Evolutionary conservation across 2,329 filamentous ascomycete species (phyloP).

Genomic region (Fusarium sp.): DNA sequence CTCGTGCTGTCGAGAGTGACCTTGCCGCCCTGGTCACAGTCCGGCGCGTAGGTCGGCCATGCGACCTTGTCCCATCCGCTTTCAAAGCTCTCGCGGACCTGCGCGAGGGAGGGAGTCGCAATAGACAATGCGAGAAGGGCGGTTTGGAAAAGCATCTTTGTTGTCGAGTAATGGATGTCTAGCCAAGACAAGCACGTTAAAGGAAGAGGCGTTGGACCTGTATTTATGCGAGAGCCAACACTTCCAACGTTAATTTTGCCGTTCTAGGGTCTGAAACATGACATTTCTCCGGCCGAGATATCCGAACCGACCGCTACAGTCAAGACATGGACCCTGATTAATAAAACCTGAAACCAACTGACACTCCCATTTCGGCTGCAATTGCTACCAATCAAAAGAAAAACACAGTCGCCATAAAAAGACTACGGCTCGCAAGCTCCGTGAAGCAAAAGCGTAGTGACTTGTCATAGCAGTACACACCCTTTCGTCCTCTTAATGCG

Average conservation of each 20-base stretch:
- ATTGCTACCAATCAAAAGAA: not conserved
- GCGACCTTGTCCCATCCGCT: constrained; percentile 66
- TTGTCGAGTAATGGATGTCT: constrained; percentile 8
- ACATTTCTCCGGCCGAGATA: constrained; percentile 27
- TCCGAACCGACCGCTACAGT: not conserved
- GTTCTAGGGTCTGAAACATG: constrained; percentile 32
- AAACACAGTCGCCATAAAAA: not conserved
- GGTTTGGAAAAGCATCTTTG: constrained; percentile 49
- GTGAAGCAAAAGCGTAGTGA: not conserved
- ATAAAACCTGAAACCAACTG: constrained; percentile 1
- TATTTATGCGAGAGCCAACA: constrained; percentile 4
- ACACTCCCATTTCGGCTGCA: not conserved
- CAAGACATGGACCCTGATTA: not conserved
- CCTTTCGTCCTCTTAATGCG: not conserved
- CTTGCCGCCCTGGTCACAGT: constrained; percentile 70
- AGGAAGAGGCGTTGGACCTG: not conserved
- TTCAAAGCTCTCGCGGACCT: constrained; percentile 69
- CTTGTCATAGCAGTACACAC: not conserved
- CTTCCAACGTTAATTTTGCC: constrained; percentile 14
- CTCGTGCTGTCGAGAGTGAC: constrained; percentile 67
- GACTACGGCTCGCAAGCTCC: not conserved
- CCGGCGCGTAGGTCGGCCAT: constrained; percentile 69
- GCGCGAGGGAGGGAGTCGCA: constrained; percentile 61
- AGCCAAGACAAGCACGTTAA: not conserved
- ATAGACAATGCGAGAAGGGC: constrained; percentile 60